Evolutionary conservation across 805 yeast species (phyloP).

Genomic region (Yamadazyma olivae): DNA sequence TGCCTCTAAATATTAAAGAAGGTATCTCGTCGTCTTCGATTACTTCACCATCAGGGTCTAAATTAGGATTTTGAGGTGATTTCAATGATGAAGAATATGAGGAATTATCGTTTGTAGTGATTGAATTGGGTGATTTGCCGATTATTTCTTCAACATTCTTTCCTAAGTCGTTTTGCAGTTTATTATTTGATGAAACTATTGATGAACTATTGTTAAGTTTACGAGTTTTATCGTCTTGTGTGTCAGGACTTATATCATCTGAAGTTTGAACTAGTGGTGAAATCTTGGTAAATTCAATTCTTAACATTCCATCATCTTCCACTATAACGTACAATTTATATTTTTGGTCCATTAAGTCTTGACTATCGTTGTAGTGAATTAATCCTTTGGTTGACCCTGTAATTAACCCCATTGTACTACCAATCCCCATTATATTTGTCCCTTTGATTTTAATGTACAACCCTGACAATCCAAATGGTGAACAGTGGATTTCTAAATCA

Average conservation of each 20-base stretch:
- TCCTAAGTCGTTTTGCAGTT: background rate
- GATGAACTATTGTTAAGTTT: background rate
- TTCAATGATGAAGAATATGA: slow-evolving; percentile 12
- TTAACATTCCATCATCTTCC: slow-evolving; percentile 42
- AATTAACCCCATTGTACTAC: slow-evolving; percentile 55
- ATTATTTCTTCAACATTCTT: slow-evolving; percentile 1
- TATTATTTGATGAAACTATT: background rate
- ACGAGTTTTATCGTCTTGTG: background rate
- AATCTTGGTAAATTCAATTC: slow-evolving; percentile 52
- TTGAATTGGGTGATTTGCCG: slow-evolving; percentile 10
- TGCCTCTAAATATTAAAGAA: slow-evolving; percentile 47
- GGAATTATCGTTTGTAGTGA: slow-evolving; percentile 12
- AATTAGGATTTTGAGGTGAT: slow-evolving; percentile 7
- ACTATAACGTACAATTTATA: slow-evolving; percentile 48
- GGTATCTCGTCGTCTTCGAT: slow-evolving; percentile 41
- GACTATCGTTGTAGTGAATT: slow-evolving; percentile 46
- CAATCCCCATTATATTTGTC: slow-evolving; percentile 51
- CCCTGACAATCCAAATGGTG: slow-evolving; percentile 55
- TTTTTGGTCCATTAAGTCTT: slow-evolving; percentile 44
- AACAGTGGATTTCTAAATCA: slow-evolving; percentile 52
- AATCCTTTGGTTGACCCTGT: slow-evolving; percentile 50
- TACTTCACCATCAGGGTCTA: slow-evolving; percentile 22
- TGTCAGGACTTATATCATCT: slow-evolving; percentile 8
- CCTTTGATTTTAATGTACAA: slow-evolving; percentile 46
- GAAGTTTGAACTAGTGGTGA: slow-evolving; percentile 19